phyloP scores from a whole-genome alignment of 129 eudicot genomes.

The Glebionis coronaria region DNA sequence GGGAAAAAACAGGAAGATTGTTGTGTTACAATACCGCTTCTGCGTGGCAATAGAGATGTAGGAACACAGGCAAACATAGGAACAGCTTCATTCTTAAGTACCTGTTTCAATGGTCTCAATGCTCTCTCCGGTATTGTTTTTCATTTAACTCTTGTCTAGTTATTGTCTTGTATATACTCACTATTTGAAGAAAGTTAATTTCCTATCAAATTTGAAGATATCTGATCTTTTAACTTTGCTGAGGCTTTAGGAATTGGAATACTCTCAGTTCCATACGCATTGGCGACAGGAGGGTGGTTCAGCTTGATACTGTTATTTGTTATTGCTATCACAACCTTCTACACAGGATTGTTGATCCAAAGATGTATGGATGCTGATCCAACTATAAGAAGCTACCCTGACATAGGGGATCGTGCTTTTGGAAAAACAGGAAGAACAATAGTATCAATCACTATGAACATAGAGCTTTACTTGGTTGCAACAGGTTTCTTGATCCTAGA shows the following conservation, averaged over 20 bases:
- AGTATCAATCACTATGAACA: conserved; percentile 30
- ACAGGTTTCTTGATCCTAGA: too few species aligned
- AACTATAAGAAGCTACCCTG: conserved; percentile 37
- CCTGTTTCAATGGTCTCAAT: conserved; percentile 77
- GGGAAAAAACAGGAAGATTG: conserved; percentile 26
- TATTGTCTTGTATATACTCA: neutral
- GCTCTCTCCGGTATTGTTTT: conserved; percentile 63
- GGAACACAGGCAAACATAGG: conserved; percentile 21
- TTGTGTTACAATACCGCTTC: conserved; percentile 31
- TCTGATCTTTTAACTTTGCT: too few species aligned
- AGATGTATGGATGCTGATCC: conserved; percentile 45
- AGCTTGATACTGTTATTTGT: conserved; percentile 56
- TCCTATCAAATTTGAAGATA: too few species aligned
- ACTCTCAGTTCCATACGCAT: conserved; percentile 66
- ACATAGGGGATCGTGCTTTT: conserved; percentile 39
- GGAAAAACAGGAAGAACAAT: conserved; percentile 30
- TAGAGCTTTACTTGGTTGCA: conserved; percentile 44
- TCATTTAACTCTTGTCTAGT: too few species aligned
- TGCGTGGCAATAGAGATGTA: conserved; percentile 16
- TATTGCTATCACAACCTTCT: conserved; percentile 49
- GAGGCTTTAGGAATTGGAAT: conserved; percentile 65
- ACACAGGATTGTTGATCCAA: conserved; percentile 48
- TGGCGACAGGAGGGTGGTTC: conserved; percentile 80
- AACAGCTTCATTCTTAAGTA: conserved; percentile 57
- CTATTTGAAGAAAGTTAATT: too few species aligned